These are phyloP conservation scores for Cyberlindnera nakhonratchasimensis DNA, from an alignment of 805 yeast genomes.

Conservation along the genomic window DNA sequence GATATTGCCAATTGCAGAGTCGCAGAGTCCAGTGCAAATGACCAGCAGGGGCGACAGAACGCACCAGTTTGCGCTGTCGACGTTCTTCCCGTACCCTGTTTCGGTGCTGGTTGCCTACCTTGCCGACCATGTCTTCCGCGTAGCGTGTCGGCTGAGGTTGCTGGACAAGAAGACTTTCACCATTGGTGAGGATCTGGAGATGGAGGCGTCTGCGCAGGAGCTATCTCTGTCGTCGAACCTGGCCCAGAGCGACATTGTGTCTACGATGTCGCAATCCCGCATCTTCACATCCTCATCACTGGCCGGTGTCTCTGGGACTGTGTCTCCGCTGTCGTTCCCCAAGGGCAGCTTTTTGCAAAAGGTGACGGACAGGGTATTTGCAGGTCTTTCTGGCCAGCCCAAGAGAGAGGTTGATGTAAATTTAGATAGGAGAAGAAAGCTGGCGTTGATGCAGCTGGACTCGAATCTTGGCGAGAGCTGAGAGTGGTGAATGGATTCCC, in stretches of 20 bases:
- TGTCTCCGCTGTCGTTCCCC: slow-evolving; percentile 31
- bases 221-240: slow-evolving; percentile 15
- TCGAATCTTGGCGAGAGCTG: neutral
- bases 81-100: slow-evolving; percentile 42
- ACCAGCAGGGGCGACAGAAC: slow-evolving; percentile 29
- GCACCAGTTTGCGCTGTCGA: slow-evolving; percentile 30
- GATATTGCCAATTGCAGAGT: slow-evolving; percentile 37
- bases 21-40: slow-evolving; percentile 16
- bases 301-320: slow-evolving; percentile 37
- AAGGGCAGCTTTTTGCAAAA: slow-evolving; percentile 17
- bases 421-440: slow-evolving; percentile 39
- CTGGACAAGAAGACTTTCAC: slow-evolving; percentile 26
- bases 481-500: neutral
- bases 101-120: slow-evolving; percentile 29
- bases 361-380: slow-evolving; percentile 8
- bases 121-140: slow-evolving; percentile 24
- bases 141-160: slow-evolving; percentile 24
- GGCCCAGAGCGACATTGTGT: slow-evolving; percentile 26
- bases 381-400: neutral
- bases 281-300: slow-evolving; percentile 39
- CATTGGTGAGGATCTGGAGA: slow-evolving; percentile 25
- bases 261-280: slow-evolving; percentile 34
- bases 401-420: slow-evolving; percentile 7
- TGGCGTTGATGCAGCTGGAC: slow-evolving; percentile 40
- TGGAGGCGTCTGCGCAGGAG: slow-evolving; percentile 18